These are phyloP conservation scores for Globisporangium apiculatum DNA, from an alignment of 352 stramenopile species.

Conservation along the genomic window DNA sequence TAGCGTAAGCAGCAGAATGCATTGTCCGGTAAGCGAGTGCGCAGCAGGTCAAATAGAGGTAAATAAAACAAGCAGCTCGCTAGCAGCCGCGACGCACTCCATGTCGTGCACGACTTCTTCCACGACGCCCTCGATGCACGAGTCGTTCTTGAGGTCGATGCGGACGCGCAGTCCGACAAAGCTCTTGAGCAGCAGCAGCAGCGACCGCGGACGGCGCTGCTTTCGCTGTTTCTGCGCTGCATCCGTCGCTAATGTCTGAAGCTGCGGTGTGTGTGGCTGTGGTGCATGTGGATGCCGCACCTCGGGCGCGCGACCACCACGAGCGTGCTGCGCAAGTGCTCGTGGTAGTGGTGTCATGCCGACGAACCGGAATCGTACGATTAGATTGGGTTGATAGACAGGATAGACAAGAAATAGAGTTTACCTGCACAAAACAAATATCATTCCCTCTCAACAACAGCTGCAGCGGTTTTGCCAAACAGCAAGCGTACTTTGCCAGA, in stretches of 20 bases:
- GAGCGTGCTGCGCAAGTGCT: background rate
- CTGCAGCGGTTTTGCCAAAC: background rate
- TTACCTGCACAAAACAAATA: no score
- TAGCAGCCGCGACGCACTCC: conserved; percentile 35
- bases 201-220: conserved; percentile 32
- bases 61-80: background rate
- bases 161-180: conserved; percentile 72
- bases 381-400: no score
- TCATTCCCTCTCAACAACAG: no score
- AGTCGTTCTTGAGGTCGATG: conserved; percentile 84
- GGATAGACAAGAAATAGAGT: no score
- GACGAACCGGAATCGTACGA: no score
- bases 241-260: background rate
- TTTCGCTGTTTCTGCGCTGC: conserved; percentile 3
- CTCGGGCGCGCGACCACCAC: background rate
- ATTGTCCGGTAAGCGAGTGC: background rate
- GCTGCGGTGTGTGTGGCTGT: background rate
- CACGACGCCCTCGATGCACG: conserved; percentile 64
- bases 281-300: background rate
- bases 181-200: conserved; percentile 81
- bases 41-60: background rate
- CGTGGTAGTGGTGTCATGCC: background rate
- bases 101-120: conserved; percentile 83
- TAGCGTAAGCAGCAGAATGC: background rate
- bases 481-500: background rate